These are phyloP conservation scores for Cystobasidium tubakii DNA, from an alignment of 768 basidiomycete species.

Conservation along the genomic window DNA sequence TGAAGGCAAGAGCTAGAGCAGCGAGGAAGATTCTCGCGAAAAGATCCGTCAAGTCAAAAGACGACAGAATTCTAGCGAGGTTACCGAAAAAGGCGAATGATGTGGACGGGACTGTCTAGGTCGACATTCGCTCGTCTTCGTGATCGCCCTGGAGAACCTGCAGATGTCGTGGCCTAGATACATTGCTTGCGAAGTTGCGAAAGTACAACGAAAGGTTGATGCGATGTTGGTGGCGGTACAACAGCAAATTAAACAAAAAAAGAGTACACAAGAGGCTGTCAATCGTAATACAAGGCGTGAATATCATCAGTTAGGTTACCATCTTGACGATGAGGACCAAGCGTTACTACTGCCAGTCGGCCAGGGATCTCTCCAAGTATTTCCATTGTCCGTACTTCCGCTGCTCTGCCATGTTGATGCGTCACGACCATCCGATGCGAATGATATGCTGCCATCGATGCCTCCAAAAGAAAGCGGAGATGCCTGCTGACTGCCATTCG, in stretches of 20 bases:
- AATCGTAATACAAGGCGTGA: neutral
- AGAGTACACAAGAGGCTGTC: neutral
- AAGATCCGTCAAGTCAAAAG: neutral
- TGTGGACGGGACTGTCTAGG: neutral
- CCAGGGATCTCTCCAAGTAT: conserved; percentile 1
- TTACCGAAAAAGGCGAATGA: neutral
- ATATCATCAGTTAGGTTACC: neutral
- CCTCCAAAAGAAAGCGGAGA: neutral
- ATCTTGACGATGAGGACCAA: neutral
- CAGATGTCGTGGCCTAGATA: neutral
- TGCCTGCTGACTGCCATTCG: neutral
- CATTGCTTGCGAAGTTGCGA: neutral
- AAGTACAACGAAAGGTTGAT: neutral
- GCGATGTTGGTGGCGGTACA: neutral
- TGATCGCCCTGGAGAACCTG: neutral
- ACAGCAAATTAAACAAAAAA: neutral
- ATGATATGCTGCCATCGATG: neutral
- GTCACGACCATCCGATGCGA: neutral
- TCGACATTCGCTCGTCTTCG: too few species aligned
- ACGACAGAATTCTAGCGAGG: neutral
- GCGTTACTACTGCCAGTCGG: neutral
- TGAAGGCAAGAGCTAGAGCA: conserved; percentile 25
- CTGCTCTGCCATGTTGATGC: neutral
- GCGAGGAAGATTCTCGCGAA: neutral
- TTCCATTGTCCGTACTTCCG: neutral